Evolutionary conservation across 106 monocot species (phyloP).

Genomic region (Platanthera guangdongensis): DNA sequence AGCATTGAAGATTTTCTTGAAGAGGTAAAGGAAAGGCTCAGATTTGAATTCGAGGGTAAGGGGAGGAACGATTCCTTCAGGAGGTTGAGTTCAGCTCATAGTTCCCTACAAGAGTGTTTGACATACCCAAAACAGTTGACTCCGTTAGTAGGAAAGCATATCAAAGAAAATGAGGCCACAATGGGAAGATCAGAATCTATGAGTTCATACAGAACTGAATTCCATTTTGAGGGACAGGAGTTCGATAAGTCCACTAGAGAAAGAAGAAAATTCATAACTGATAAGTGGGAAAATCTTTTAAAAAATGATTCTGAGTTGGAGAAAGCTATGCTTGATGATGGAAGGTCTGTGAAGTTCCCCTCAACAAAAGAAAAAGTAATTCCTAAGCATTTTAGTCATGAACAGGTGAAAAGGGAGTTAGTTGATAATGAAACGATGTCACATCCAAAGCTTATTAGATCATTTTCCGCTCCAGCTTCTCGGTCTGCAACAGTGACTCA

Average conservation of each 20-base stretch:
- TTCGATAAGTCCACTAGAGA: conserved; percentile 34
- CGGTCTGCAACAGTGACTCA: conserved; percentile 38
- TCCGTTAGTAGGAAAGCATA: conserved; percentile 37
- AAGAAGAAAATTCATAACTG: conserved; percentile 38
- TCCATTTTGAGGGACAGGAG: conserved; percentile 16
- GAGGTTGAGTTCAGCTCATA: conserved; percentile 1
- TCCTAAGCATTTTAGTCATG: conserved; percentile 36
- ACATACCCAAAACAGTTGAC: conserved; percentile 43
- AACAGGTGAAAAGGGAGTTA: conserved; percentile 3
- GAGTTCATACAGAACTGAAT: conserved; percentile 29
- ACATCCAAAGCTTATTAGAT: conserved; percentile 59
- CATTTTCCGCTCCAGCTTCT: conserved; percentile 64
- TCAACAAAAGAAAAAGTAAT: conserved; percentile 20
- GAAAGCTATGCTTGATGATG: conserved; percentile 6
- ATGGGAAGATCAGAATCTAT: conserved; percentile 49
- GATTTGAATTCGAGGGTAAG: conserved; percentile 60
- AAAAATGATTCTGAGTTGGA: conserved; percentile 34
- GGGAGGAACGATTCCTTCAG: conserved; percentile 7
- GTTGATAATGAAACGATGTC: conserved; percentile 20
- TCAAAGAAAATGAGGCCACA: conserved; percentile 46
- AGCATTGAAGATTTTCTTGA: conserved; percentile 72
- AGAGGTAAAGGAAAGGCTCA: conserved; percentile 79
- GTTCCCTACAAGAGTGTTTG: conserved; percentile 15
- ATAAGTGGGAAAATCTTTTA: conserved; percentile 47
- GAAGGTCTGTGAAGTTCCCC: conserved; percentile 12